Percentiles rank a stretch among this genome's conserved stretches.
Evolutionary conservation across 208 protist genomes (phyloP).

Genomic region (Spongospora subterranea): DNA sequence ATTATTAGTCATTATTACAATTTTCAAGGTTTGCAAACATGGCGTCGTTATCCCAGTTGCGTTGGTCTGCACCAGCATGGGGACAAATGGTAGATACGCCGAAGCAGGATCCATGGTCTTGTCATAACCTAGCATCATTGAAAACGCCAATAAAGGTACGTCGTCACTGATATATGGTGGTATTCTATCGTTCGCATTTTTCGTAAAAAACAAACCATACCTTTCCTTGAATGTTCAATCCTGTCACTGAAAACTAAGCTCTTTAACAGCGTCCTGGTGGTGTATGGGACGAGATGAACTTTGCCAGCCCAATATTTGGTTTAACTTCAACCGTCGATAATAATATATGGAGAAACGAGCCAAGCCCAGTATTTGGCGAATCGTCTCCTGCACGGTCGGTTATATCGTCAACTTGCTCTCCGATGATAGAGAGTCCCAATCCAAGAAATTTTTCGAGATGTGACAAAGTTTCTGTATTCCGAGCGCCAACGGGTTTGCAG

Average conservation of each 20-base stretch:
- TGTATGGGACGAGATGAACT: background rate
- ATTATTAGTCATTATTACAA: too few relatives aligned
- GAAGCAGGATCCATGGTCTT: background rate
- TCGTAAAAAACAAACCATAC: too few relatives aligned
- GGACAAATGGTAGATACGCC: too few relatives aligned
- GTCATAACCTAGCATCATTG: background rate
- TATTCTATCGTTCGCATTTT: too few relatives aligned
- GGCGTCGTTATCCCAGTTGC: too few relatives aligned
- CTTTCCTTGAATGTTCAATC: too few relatives aligned
- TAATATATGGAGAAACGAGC: background rate
- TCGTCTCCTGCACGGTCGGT: background rate
- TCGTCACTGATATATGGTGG: background rate
- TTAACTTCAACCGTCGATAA: background rate
- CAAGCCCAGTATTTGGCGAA: background rate
- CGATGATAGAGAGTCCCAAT: background rate
- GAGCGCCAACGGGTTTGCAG: too few relatives aligned
- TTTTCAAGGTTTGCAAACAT: too few relatives aligned
- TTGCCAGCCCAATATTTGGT: background rate
- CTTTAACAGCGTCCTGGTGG: background rate
- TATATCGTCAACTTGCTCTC: background rate
- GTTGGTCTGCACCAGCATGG: too few relatives aligned
- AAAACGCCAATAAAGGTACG: background rate
- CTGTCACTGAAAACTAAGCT: too few relatives aligned
- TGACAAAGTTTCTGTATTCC: background rate
- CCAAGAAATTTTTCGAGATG: background rate